phyloP scores from a whole-genome alignment of 441 rosid species.

The Raphanus hybrid region DNA sequence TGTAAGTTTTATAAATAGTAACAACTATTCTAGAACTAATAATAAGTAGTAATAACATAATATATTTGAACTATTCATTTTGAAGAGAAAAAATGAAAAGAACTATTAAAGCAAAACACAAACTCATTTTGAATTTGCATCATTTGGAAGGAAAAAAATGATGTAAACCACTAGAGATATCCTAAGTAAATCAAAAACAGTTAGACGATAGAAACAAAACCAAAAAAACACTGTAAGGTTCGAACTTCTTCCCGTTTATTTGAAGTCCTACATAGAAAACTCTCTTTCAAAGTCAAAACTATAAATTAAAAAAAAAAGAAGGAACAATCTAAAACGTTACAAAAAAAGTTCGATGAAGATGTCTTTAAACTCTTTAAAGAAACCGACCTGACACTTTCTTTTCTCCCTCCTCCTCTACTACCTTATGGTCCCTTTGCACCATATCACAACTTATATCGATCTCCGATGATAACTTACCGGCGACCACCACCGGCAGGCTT shows the following conservation, averaged over 20 bases:
- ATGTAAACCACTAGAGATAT: too few relatives aligned
- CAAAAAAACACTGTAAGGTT: neutral
- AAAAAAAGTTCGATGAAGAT: neutral
- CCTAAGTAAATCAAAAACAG: neutral
- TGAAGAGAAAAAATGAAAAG: too few relatives aligned
- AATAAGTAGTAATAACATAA: too few relatives aligned
- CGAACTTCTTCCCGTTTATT: neutral
- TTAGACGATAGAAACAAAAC: neutral
- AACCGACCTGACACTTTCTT: neutral
- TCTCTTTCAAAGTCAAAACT: neutral
- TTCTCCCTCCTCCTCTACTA: conserved; percentile 3
- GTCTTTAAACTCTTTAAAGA: neutral
- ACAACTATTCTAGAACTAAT: too few relatives aligned
- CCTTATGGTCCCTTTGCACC: neutral
- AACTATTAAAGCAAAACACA: too few relatives aligned
- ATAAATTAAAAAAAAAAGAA: neutral
- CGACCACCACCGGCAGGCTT: conserved; percentile 4
- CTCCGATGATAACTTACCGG: neutral
- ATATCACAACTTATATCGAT: neutral
- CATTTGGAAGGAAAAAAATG: too few relatives aligned
- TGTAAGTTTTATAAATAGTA: too few relatives aligned
- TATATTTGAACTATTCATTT: too few relatives aligned
- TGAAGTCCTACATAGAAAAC: neutral
- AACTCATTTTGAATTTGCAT: too few relatives aligned
- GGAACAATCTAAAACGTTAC: neutral